Base-by-base conservation (phyloP, 495 filamentous ascomycete species). In the Hypoxylon intermedium region DNA sequence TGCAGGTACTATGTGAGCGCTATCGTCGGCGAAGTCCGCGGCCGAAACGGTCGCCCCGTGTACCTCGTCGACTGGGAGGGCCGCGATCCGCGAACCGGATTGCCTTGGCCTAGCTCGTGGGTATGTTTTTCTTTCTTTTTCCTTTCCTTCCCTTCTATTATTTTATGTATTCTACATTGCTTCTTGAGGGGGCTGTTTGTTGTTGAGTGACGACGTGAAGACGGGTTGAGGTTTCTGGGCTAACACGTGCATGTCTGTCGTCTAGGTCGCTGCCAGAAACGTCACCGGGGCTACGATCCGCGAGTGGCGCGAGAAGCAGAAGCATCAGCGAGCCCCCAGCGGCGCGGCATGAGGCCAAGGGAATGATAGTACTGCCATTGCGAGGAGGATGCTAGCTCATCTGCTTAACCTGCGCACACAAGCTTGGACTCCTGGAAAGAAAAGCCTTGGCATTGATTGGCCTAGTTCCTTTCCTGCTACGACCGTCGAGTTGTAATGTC, bases 21-120 rank as follows among this genome's bases (percentile, higher is more conserved):
- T n/a, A 69, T 69, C 33, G 24, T 66, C 16, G 28, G 47, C 6
- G 62, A 69, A n/a, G 33, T 31, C 2, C 60, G 38, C 16, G 41
- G 44, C n/a, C 42, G 0, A 3, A 43, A 42, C 9, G 52, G 50
- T 2, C 31, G 34, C 3, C 24, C 53, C 6, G 23, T 53, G 6
- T 69, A 69, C 26, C 43, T 69, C 5, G 62, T 69, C n/a, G 66
- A 66, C 18, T 69, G 66, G 66, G 58, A 65, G 15, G 62, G 66
- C 7, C n/a, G 6, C 18, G 58, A 65, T 38, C 50, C 61, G 15
- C 53, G 62, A 0, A 63, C 61, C 3, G 66, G 66, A 5, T 12
- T 46, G 6, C 33, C 30, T 5, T 69, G 66, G 66, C 66, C 66
- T 1, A 47, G 53, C 6, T 56, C 61, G 19, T 69, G 66, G 66